Evolutionary conservation across 164 flowering plant genomes (phyloP).

Genomic region (Magnolia officinalis): DNA sequence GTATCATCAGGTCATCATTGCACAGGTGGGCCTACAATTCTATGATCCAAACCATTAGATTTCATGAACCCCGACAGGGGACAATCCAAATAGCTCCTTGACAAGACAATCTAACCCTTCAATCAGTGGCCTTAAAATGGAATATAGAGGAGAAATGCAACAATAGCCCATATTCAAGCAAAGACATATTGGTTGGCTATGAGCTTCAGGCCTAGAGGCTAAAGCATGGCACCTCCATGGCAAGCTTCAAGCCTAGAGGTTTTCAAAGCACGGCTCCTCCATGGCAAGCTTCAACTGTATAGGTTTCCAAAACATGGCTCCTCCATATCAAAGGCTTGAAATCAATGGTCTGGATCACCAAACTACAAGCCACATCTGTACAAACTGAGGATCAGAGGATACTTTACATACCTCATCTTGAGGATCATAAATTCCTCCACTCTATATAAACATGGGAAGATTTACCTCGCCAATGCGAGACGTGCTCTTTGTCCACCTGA

Average conservation of each 20-base stretch:
- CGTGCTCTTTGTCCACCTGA: conserved; percentile 98
- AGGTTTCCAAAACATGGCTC: neutral
- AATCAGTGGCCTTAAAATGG: neutral
- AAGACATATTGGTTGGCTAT: neutral
- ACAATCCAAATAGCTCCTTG: neutral
- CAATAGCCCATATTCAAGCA: neutral
- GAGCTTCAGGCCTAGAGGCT: neutral
- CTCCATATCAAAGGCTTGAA: neutral
- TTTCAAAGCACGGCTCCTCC: neutral
- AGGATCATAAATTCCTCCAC: neutral
- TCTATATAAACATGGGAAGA: neutral
- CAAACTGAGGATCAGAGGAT: neutral
- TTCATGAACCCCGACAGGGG: neutral
- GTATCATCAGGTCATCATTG: neutral
- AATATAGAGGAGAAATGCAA: neutral
- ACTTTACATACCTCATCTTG: neutral
- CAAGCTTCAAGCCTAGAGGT: neutral
- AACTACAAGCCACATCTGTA: neutral
- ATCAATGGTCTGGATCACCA: neutral
- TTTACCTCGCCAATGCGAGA: conserved; percentile 83
- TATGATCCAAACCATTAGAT: neutral
- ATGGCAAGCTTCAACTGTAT: neutral
- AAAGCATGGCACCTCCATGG: neutral
- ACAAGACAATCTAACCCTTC: neutral
- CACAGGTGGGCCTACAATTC: neutral